Evolutionary conservation across 441 rosid species (phyloP), one percentile per base, ranked within the genome.

Genomic region (Rhodomyrtus psidioides): DNA sequence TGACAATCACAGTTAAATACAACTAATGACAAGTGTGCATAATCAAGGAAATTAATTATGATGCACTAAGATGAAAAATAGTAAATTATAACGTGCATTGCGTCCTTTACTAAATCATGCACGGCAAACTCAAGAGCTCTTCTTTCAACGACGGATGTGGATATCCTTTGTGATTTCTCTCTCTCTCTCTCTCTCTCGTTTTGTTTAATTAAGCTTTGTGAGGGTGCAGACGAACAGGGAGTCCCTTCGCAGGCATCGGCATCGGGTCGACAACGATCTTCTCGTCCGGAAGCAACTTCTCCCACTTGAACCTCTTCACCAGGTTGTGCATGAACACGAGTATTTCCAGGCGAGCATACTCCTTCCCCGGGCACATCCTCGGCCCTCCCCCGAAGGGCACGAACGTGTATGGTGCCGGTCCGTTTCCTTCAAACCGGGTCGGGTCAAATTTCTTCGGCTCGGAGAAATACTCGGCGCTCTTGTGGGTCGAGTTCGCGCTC

Each of bases 361-460:
- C 91, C 51, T 89, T 89, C 12, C 91, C 90, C 0, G 90, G 91
- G 75, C 90, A 90, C 90, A 88, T 90, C 85, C 91, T 82, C 0
- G 90, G 90, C 0, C 91, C 90, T 13, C 90, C 91, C 23, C 91
- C 90, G 6, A 90, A 90, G 0, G 91, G 91, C 2, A 88, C 91
- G 13, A 46, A 90, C 4, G 90, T 88, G 82, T 88, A 90, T 1
- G 90, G 90, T 5, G 83, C 88, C 0, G 90, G 90, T 2, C 92
- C 90, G 0, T 28, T 83, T 12, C 89, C 87, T 76, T 90, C 88
- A 26, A 90, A 90, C 51, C 90, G 79, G 0, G 86, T 26, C 8
- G 90, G 92, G 42, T 90, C 89, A 12, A 90, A 90, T 24, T 88
- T 90, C 30, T 90, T 86, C 0, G 92, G 92, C 34, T 88, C 85